Percentiles rank a stretch among this genome's conserved stretches.
Conservation (phyloP, 2,329 filamentous ascomycete genomes). For the Aciculosporium take region DNA sequence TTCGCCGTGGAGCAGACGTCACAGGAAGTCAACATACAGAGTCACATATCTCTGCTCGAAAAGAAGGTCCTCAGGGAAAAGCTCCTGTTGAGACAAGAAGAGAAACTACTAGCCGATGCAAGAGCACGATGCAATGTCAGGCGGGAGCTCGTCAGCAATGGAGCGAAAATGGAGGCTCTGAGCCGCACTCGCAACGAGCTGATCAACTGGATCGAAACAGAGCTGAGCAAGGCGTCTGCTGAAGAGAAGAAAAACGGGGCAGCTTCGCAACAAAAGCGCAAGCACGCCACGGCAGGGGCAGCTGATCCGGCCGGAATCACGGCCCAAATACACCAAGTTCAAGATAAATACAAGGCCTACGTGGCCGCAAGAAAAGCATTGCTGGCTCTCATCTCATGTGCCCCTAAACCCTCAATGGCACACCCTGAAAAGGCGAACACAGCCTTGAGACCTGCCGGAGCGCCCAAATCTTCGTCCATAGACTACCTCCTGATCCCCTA, state of each 20-base stretch:
- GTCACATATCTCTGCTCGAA: slow-evolving; percentile 37
- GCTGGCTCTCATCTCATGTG: slow-evolving; percentile 24
- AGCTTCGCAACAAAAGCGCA: slow-evolving; percentile 12
- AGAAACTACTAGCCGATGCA: slow-evolving; percentile 37
- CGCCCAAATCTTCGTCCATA: slow-evolving; percentile 10
- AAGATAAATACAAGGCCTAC: slow-evolving; percentile 40
- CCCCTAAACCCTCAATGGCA: slow-evolving; percentile 14
- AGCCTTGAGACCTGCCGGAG: slow-evolving; percentile 7
- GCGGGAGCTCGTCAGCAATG: slow-evolving; percentile 22
- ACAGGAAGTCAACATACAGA: slow-evolving; percentile 28
- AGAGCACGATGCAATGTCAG: slow-evolving; percentile 24
- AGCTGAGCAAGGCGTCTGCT: slow-evolving; percentile 37
- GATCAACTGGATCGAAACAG: slow-evolving; percentile 51
- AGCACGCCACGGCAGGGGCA: slow-evolving; percentile 9
- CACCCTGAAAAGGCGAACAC: neutral
- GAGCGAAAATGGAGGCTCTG: slow-evolving; percentile 37
- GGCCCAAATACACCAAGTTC: slow-evolving; percentile 31
- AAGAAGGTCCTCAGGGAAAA: slow-evolving; percentile 45
- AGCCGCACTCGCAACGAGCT: slow-evolving; percentile 42
- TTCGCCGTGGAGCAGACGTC: slow-evolving; percentile 28
- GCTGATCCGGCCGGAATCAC: slow-evolving; percentile 19
- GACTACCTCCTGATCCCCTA: slow-evolving; percentile 41
- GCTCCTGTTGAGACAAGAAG: slow-evolving; percentile 40
- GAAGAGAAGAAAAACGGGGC: slow-evolving; percentile 20
- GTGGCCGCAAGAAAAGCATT: slow-evolving; percentile 34